These are phyloP conservation scores for Hibiscus trionum DNA, from an alignment of 345 rosid species.

Conservation along the genomic window DNA sequence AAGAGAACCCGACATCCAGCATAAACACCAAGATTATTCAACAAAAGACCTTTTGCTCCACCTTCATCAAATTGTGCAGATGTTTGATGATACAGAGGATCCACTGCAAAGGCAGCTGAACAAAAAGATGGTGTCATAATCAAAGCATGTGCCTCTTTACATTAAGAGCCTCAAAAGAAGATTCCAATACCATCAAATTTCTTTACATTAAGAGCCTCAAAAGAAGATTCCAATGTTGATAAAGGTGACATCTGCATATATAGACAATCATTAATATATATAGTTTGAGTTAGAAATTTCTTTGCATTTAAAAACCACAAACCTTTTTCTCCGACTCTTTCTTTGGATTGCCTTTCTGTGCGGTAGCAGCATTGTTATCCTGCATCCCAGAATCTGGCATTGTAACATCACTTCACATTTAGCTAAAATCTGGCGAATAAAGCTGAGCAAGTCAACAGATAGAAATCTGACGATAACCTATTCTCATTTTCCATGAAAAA, in stretches of 20 bases:
- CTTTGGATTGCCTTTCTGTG: constrained; percentile 45
- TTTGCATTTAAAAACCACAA: constrained; percentile 9
- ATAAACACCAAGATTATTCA: constrained; percentile 87
- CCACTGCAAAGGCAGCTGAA: constrained; percentile 88
- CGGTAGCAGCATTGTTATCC: constrained; percentile 35
- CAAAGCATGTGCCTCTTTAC: constrained; percentile 31
- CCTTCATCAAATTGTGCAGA: constrained; percentile 99
- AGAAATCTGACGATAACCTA: background rate
- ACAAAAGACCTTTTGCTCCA: constrained; percentile 81
- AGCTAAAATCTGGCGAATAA: background rate
- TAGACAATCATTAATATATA: constrained; percentile 19
- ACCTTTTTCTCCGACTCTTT: constrained; percentile 75
- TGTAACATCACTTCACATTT: constrained; percentile 15
- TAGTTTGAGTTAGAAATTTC: constrained; percentile 1
- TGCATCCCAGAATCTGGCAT: constrained; percentile 34
- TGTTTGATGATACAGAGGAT: constrained; percentile 94
- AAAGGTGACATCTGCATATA: constrained; percentile 76
- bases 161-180: constrained; percentile 80
- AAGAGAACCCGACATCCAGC: constrained; percentile 85
- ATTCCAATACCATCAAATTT: constrained; percentile 80
- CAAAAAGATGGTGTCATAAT: constrained; percentile 14
- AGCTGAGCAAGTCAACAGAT: background rate
- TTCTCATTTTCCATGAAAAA: background rate
- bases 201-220: constrained; percentile 78
- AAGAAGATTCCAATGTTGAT: constrained; percentile 75